phyloP scores from a whole-genome alignment of 2,329 filamentous ascomycete genomes.

The Stachybotrys chlorohalonatus region DNA sequence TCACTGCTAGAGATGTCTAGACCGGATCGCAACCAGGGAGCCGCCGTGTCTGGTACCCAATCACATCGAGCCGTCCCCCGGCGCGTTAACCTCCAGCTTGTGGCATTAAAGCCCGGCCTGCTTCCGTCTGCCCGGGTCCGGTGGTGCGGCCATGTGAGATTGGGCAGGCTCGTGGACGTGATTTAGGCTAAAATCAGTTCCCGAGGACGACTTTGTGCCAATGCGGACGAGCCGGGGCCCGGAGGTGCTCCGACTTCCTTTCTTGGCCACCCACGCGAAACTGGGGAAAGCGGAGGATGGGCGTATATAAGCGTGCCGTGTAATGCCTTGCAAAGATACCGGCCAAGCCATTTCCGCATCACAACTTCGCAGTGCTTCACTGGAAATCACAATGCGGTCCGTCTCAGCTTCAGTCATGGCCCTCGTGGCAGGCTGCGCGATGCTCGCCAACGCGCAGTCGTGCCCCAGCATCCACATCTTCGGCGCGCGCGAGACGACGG shows the following conservation, averaged over 20 bases:
- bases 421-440: background rate
- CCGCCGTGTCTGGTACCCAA: background rate
- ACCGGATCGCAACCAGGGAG: background rate
- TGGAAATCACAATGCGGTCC: background rate
- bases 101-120: background rate
- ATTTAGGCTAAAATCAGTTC: too few relatives aligned
- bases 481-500: conserved; percentile 38
- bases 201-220: background rate
- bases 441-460: conserved; percentile 8
- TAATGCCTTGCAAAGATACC: too few relatives aligned
- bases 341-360: too few relatives aligned
- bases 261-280: background rate
- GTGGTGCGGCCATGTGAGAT: too few relatives aligned
- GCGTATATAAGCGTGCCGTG: too few relatives aligned
- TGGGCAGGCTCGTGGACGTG: too few relatives aligned
- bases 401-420: background rate
- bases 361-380: too few relatives aligned
- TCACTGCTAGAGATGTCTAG: too few relatives aligned
- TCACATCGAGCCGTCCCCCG: background rate
- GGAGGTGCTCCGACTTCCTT: background rate
- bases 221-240: background rate
- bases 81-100: background rate
- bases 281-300: too few relatives aligned
- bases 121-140: background rate
- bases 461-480: conserved; percentile 36